Evolutionary conservation across 768 basidiomycete genomes (phyloP), one percentile per base, ranked within the genome.

Genomic region (Tricholoma terreum): DNA sequence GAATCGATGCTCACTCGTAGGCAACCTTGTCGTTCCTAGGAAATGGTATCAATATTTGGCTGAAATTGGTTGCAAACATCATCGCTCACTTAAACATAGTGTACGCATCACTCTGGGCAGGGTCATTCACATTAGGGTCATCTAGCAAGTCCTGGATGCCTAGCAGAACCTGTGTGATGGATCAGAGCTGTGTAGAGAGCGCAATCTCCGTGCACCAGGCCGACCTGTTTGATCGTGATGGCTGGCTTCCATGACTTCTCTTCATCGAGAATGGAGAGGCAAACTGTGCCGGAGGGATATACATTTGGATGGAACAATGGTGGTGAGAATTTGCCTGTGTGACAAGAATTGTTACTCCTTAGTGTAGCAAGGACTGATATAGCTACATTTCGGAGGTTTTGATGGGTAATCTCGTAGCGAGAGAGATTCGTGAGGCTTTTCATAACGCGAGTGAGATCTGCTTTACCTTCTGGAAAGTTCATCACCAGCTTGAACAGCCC

Each of bases 221-320:
- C 36, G 22, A 90, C 96, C 82, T 98, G 97, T 73, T 98, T 99
- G 75, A 99, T 94, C 1, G 97, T 98, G 65, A 99, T 98, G 6
- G 94, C 92, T 22, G 97, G 94, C 69, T 98, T 98, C 97, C 97
- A 99, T 1, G 88, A 89, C 71, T 99, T 98, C 74, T 99, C 97
- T 69, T 99, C 97, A 67, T 98, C 96, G 54, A 99, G 75, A 67
- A 99, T 99, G 10, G 95, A 98, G 27, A 99, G 79, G 71, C 96
- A 98, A 46, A 98, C 95, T 17, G 97, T 99, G 22, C 97, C 97
- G 30, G 96, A 98, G 0, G 97, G 97, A 69, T 98, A 99, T 54
- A 99, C 95, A 69, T 98, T 98, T 24, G 96, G 95, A 70, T 99
- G 96, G 77, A 98, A 98, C 50, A 98, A 77, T 34, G 96, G 89